Percentiles rank a stretch among this genome's conserved stretches.
Conservation (phyloP, 306 rosid species). For the Phaseolus lunatus region DNA sequence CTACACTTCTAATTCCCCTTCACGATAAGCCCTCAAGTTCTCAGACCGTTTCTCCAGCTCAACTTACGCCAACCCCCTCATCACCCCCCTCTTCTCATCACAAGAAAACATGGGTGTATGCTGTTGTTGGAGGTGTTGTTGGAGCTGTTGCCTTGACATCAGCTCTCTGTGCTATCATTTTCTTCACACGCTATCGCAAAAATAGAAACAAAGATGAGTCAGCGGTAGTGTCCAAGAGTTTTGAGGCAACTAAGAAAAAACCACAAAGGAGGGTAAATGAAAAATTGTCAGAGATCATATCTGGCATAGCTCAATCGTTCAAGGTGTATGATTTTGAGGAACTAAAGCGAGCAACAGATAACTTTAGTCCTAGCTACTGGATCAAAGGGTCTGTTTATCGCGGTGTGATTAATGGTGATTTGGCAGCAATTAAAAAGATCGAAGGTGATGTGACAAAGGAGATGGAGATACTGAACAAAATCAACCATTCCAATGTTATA, state of each 20-base stretch:
- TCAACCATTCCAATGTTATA: constrained; percentile 80
- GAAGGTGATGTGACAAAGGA: constrained; percentile 80
- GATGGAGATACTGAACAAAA: constrained; percentile 66
- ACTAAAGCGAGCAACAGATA: constrained; percentile 68
- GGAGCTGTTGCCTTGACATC: constrained; percentile 50
- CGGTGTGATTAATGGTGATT: constrained; percentile 64
- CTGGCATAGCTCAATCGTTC: constrained; percentile 67
- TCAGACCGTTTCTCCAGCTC: constrained; percentile 49
- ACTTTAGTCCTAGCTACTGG: constrained; percentile 61
- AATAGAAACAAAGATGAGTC: constrained; percentile 42
- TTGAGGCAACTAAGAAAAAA: constrained; percentile 51
- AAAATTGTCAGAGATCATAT: constrained; percentile 57
- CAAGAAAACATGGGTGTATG: constrained; percentile 72
- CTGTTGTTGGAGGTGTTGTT: constrained; percentile 62
- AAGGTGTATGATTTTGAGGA: constrained; percentile 73
- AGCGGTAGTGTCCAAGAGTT: constrained; percentile 38
- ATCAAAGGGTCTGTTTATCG: constrained; percentile 71
- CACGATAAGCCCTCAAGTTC: constrained; percentile 62
- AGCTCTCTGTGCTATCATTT: constrained; percentile 45
- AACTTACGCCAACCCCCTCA: constrained; percentile 46
- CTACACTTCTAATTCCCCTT: constrained; percentile 82
- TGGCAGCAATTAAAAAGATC: constrained; percentile 68
- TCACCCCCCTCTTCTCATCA: constrained; percentile 44
- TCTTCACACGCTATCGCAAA: constrained; percentile 36
- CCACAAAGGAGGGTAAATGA: constrained; percentile 41